Percentiles rank a stretch among this genome's conserved stretches.
These are phyloP conservation scores for Gossypium longicalyx DNA, from an alignment of 345 rosid species.

Conservation along the genomic window DNA sequence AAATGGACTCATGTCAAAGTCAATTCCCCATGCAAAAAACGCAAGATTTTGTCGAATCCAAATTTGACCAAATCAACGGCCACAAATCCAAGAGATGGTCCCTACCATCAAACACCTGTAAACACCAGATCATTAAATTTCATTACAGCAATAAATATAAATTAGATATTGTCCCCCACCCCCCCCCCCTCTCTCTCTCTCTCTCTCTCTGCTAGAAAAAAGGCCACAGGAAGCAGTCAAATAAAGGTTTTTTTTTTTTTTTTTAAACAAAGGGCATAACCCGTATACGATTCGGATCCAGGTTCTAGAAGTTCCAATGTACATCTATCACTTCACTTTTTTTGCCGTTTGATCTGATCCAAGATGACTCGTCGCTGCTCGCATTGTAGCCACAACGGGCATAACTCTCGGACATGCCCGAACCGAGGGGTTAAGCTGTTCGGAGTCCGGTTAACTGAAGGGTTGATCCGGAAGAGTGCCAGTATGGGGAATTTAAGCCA, in stretches of 20 bases:
- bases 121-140: constrained; percentile 11
- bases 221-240: too few species aligned
- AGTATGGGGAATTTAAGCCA: constrained; percentile 90
- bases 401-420: constrained; percentile 96
- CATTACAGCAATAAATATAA: too few species aligned
- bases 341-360: constrained; percentile 2
- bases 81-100: too few species aligned
- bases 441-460: constrained; percentile 93
- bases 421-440: constrained; percentile 91
- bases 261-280: too few species aligned
- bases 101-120: neutral
- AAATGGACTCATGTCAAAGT: neutral
- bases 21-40: neutral
- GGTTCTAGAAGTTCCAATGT: constrained; percentile 8
- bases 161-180: too few species aligned
- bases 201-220: too few species aligned
- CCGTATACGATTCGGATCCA: constrained; percentile 17
- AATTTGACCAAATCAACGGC: constrained; percentile 13
- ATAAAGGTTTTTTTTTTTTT: too few species aligned
- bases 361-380: constrained; percentile 95
- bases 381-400: constrained; percentile 99
- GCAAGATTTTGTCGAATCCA: neutral
- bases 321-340: neutral
- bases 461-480: constrained; percentile 92
- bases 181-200: too few species aligned